Percentiles rank a stretch among this genome's conserved stretches.
These are phyloP conservation scores for Debaryomyces hansenii DNA, from an alignment of 805 yeast genomes.

Conservation along the genomic window DNA sequence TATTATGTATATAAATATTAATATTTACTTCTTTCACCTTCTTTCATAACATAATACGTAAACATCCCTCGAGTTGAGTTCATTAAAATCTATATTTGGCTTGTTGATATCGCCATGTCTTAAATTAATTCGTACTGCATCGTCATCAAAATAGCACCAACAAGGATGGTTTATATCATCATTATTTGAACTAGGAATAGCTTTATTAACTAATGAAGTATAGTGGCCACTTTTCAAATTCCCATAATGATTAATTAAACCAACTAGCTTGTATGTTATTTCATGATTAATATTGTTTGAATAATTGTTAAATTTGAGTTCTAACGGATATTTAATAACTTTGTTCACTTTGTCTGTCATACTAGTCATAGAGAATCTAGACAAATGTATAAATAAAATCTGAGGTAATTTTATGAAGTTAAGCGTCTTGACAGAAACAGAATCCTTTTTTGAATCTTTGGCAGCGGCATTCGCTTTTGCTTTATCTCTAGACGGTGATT, in stretches of 20 bases:
- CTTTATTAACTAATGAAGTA: conserved; percentile 62
- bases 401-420: conserved; percentile 36
- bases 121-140: conserved; percentile 45
- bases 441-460: not conserved
- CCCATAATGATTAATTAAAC: conserved; percentile 72
- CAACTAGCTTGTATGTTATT: conserved; percentile 53
- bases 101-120: conserved; percentile 48
- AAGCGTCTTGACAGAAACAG: conserved; percentile 25
- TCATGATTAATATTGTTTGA: conserved; percentile 25
- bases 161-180: conserved; percentile 41
- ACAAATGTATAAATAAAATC: conserved; percentile 39
- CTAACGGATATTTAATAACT: conserved; percentile 54
- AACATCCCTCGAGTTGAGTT: conserved; percentile 54
- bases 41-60: conserved; percentile 69
- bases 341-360: conserved; percentile 54
- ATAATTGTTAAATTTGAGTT: conserved; percentile 44
- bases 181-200: conserved; percentile 13
- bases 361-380: conserved; percentile 47
- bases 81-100: conserved; percentile 23
- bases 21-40: conserved; percentile 6
- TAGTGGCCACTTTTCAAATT: conserved; percentile 74
- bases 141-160: conserved; percentile 82
- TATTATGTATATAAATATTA: not conserved
- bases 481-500: conserved; percentile 30
- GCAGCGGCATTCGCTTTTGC: conserved; percentile 6